Evolutionary conservation across 1,284 basidiomycete genomes (phyloP).

Genomic region (Marasmius tenuissimus): DNA sequence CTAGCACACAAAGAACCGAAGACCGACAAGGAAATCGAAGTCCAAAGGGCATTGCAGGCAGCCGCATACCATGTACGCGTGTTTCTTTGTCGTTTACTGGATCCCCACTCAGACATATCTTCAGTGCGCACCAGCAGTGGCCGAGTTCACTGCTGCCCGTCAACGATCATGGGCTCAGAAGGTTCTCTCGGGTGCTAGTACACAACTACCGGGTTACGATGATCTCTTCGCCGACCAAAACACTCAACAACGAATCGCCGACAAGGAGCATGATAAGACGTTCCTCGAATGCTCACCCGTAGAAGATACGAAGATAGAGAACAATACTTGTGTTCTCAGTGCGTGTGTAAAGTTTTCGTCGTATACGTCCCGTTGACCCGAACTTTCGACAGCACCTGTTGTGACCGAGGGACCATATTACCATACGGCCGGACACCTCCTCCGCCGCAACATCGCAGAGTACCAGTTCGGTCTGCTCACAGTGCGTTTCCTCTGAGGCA

Average conservation of each 20-base stretch:
- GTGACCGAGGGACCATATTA: conserved; percentile 54
- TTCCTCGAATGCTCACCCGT: conserved; percentile 42
- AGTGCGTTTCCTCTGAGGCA: conserved; percentile 24
- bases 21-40: conserved; percentile 41
- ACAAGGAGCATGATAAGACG: conserved; percentile 23
- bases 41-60: conserved; percentile 44
- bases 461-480: conserved; percentile 44
- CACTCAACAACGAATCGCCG: conserved; percentile 20
- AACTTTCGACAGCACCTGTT: conserved; percentile 35
- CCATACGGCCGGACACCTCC: conserved; percentile 42
- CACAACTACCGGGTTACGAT: conserved; percentile 40
- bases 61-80: conserved; percentile 47
- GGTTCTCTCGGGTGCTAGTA: conserved; percentile 37
- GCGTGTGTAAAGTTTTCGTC: conserved; percentile 4
- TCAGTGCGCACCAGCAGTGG: conserved; percentile 50
- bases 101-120: not conserved
- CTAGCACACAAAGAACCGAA: conserved; percentile 41
- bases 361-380: too few species aligned
- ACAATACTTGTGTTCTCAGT: conserved; percentile 47
- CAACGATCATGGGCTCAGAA: conserved; percentile 45
- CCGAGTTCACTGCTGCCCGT: conserved; percentile 44
- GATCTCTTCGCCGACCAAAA: conserved; percentile 41
- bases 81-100: not conserved
- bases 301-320: conserved; percentile 44
- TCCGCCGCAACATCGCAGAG: conserved; percentile 52